Base-by-base conservation (phyloP, 768 basidiomycete species). In the Sporobolomyces phaffii region DNA sequence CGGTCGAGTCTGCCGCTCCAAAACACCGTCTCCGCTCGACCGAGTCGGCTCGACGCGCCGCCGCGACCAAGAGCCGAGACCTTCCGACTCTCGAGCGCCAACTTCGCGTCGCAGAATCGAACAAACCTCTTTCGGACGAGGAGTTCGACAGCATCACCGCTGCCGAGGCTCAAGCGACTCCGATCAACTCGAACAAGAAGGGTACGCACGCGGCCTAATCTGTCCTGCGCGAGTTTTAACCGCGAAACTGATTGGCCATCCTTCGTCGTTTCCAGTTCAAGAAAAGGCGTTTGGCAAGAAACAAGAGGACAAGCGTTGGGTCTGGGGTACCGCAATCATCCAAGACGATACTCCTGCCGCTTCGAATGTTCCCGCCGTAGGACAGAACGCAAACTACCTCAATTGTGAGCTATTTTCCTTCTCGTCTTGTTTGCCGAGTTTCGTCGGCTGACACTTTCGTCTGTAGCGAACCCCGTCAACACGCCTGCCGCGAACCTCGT, bases 241-340 rank as follows among this genome's bases (percentile, higher is more conserved):
- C 29, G 48, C n/a, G n/a, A n/a, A 50, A 24, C 24, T 41, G 34
- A 38, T 18, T 52, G 7, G 4, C 24, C 7, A 40, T 20, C 34
- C 15, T 44, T 43, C 28, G 26, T 17, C 14, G 47, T 44, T 45
- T 5, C 43, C 26, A 54, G 20, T 5, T 8, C 31, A 53, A 36
- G 49, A 28, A 15, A 50, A 52, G 36, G 8, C 52, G 20, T 50
- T 40, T 41, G 61, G 24, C 5, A 40, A 60, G 26, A 50, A 44
- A 20, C 48, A 53, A 24, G 64, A 65, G 31, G 72, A 65, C 14
- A 68, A 68, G 61, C 66, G 66, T 22, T 68, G 59, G 59, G 60
- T 62, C 22, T 62, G 60, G 60, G 48, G 31, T 0, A 63, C 56
- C 11, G 26, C 13, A 4, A 58, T 68, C 49, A 43, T 68, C 2